These are phyloP conservation scores for Mallotus japonicus DNA, from an alignment of 441 rosid genomes.

Conservation along the genomic window DNA sequence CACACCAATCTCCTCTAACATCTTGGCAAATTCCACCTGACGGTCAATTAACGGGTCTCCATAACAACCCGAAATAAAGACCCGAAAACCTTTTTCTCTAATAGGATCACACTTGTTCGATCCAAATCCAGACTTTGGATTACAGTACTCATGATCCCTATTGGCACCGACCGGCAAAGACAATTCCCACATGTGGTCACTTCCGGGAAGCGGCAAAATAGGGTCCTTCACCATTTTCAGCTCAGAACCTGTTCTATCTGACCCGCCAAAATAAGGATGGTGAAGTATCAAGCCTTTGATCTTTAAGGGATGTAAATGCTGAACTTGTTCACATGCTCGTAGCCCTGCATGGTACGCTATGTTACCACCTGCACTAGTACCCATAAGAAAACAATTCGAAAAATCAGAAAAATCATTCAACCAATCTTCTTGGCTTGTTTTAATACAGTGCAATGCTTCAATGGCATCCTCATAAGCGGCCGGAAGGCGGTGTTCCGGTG, in stretches of 20 bases:
- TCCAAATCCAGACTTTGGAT: slow-evolving; percentile 35
- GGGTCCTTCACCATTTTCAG: slow-evolving; percentile 28
- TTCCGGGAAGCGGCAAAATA: slow-evolving; percentile 18
- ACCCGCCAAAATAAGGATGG: slow-evolving; percentile 55
- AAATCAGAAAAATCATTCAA: slow-evolving; percentile 1
- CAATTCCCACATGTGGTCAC: slow-evolving; percentile 39
- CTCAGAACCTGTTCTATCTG: slow-evolving; percentile 40
- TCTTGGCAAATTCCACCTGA: slow-evolving; percentile 32
- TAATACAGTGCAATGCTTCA: slow-evolving; percentile 12
- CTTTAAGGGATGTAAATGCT: neutral
- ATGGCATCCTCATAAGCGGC: slow-evolving; percentile 21
- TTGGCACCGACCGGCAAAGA: slow-evolving; percentile 35
- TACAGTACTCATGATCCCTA: slow-evolving; percentile 47
- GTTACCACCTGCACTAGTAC: slow-evolving; percentile 24
- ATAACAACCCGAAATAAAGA: slow-evolving; percentile 30
- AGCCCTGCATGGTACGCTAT: slow-evolving; percentile 9
- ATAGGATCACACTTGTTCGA: slow-evolving; percentile 21
- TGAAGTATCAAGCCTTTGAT: slow-evolving; percentile 33
- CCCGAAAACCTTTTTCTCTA: slow-evolving; percentile 25
- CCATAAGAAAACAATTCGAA: slow-evolving; percentile 12
- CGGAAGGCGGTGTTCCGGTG: slow-evolving; percentile 23
- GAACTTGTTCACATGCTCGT: neutral
- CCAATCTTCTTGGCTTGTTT: slow-evolving; percentile 11
- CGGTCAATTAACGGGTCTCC: slow-evolving; percentile 44
- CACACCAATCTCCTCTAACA: slow-evolving; percentile 33